Conservation (phyloP, 1,139 yeast genomes). For the Lodderomyces oxycetoniae region DNA sequence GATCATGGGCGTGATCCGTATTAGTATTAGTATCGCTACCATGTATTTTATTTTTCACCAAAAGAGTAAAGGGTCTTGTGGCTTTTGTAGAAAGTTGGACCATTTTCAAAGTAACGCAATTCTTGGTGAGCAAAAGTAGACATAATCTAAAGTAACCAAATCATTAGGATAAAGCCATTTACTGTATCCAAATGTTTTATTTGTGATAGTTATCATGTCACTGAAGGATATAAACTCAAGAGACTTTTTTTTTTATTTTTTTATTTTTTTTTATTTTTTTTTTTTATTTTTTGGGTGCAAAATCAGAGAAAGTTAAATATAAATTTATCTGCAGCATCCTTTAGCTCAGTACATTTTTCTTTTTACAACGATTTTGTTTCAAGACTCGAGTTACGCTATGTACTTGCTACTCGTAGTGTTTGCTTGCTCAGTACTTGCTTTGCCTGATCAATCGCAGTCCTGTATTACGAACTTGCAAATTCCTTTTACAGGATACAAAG, state of each 20-base stretch:
- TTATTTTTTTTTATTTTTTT: not conserved
- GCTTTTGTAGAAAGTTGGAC: not conserved
- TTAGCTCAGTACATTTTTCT: not conserved
- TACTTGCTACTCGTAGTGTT: not conserved
- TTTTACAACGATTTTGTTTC: not conserved
- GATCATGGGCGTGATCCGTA: too few relatives aligned
- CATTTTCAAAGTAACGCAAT: too few relatives aligned
- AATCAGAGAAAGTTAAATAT: too few relatives aligned
- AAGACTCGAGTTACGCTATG: not conserved
- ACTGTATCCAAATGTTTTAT: too few relatives aligned
- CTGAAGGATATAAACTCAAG: not conserved
- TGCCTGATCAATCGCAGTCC: constrained; percentile 14
- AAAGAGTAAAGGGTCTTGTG: not conserved
- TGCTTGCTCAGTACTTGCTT: constrained; percentile 1
- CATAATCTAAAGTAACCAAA: too few relatives aligned
- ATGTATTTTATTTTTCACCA: not conserved
- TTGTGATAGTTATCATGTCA: too few relatives aligned
- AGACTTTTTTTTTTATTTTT: constrained; percentile 1
- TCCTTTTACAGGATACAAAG: constrained; percentile 32
- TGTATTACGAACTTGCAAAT: constrained; percentile 14
- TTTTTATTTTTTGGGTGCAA: constrained; percentile 2
- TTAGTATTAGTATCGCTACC: too few relatives aligned
- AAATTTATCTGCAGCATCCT: not conserved
- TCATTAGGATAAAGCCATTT: too few relatives aligned
- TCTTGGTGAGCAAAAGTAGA: too few relatives aligned